These are phyloP conservation scores for Cantharellus anzutake DNA, from an alignment of 768 basidiomycete genomes.

Conservation along the genomic window DNA sequence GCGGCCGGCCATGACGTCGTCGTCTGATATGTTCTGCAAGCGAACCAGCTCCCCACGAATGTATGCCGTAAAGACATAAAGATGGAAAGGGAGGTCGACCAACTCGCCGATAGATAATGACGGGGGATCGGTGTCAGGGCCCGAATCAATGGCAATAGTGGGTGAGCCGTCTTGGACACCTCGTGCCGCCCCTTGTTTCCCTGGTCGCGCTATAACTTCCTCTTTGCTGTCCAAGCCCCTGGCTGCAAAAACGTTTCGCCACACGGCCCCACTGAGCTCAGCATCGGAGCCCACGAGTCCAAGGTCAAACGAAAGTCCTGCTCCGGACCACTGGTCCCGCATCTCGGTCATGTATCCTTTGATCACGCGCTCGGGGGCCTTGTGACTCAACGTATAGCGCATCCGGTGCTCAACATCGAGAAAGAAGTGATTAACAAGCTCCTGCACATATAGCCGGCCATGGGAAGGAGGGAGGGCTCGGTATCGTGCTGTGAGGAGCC, in stretches of 20 bases:
- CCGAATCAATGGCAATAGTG: constrained; percentile 1
- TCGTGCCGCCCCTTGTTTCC: constrained; percentile 8
- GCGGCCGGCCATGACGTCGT: constrained; percentile 17
- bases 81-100: constrained; percentile 51
- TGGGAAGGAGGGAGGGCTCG: constrained; percentile 57
- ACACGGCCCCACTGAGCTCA: constrained; percentile 72
- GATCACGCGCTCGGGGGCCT: constrained; percentile 60
- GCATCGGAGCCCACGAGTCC: constrained; percentile 56
- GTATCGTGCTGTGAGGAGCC: constrained; percentile 75
- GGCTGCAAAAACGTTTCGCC: constrained; percentile 81
- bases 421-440: constrained; percentile 87
- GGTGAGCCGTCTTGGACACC: constrained; percentile 7
- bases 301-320: constrained; percentile 61
- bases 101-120: constrained; percentile 4
- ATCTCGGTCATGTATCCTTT: constrained; percentile 69
- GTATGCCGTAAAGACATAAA: constrained; percentile 52
- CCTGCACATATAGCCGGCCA: constrained; percentile 55
- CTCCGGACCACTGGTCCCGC: constrained; percentile 79
- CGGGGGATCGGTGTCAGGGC: not conserved
- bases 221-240: constrained; percentile 47
- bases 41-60: constrained; percentile 51
- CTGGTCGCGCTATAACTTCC: constrained; percentile 10
- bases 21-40: constrained; percentile 37
- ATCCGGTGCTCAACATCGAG: constrained; percentile 83
- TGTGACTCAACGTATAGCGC: constrained; percentile 55